Evolutionary conservation across 177 flowering plant species (phyloP), one percentile per base, ranked within the genome.

Genomic region (Tripterygium wilfordii): DNA sequence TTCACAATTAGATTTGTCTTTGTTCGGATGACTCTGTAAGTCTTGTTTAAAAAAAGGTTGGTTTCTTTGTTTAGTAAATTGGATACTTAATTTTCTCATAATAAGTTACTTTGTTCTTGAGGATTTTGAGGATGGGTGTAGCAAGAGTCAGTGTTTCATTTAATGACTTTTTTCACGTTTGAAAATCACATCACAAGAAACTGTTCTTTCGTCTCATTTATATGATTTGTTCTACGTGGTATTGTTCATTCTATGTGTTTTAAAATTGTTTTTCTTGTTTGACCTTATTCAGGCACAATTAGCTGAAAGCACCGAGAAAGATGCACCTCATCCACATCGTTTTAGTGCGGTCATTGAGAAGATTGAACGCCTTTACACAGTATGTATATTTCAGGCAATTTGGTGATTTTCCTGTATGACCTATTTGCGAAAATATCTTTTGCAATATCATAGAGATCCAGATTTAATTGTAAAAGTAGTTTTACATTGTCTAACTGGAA

Each of bases 291-390:
- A 80, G 85, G 83, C 62, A 30, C 73, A 70, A 45, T 54, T 75
- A 25, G 53, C 55, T 36, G 95, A 82, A 43, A 24, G 48, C 24
- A 84, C 80, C 56, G 48, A 25, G 51, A 66, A 73, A 23, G 95
- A 94, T 57, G 79, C 67, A 18, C 70, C 87, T 32, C 63, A 77
- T 38, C 49, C 88, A 17, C 68, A 76, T 69, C 89, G 96, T 51
- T 81, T 85, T 57, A 89, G 79, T 72, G 85, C 88, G 48, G 97
- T 94, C 24, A 87, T 94, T 63, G 96, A 94, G 74, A 94, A 83
- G 76, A 94, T 94, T 56, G 99, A 94, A 52, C 89, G 96, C 10
- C 74, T 94, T 1, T 94, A 94, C 56, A 75, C 77, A 96, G 99
- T 94, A 71, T 28, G 8, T 52, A n/a, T 24, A 13, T 5, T 43